Base-by-base conservation (phyloP, 1,139 yeast species). In the Meyerozyma athensensis region DNA sequence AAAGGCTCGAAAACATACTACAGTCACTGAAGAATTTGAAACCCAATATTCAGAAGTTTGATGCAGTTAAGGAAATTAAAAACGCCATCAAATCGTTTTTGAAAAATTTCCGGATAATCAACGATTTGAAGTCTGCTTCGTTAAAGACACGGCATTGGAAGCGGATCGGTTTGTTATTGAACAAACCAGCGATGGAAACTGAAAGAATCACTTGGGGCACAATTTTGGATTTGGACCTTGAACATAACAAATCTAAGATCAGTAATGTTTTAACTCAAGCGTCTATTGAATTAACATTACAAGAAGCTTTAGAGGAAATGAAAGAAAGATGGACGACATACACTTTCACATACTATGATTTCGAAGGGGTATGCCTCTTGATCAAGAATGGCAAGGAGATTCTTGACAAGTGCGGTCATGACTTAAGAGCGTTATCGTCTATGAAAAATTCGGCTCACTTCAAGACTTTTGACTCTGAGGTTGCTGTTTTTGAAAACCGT, bases 391-490 rank as follows among this genome's bases (percentile, higher is more conserved):
- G 96, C 86, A 82, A 79, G 36, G 52, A 49, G 0, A 50, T 87
- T 3, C 76, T 86, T 44, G 81, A 77, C 19, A 72, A 70, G 23
- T 74, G 84, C 39, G 69, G 70, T 4, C 81, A 75, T 33, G 85
- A 87, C 51, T 52, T 86, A 31, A 76, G 73, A 38, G 71, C 82
- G 1, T 61, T 92, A 31, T 52, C 68, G 0, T 79, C 94, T 7
- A 87, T 90, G 89, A 78, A 73, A 41, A 74, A 75, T 44, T 87
- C 97, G 0, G 72, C 82, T 0, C 78, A 76, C 47, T 84, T 65
- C 55, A 61, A 62, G 10, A 67, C 71, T 1, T 86, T 87, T 56
- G 87, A 82, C 42, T 77, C 74, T 38, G 79, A 74, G 14, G 74
- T 81, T 0, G 44, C 59, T 4, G 66, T 64, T 1, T 65, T 87